Evolutionary conservation across 148 eudicot genomes (phyloP), one percentile per base, ranked within the genome.

Genomic region (Spergularia bocconei): DNA sequence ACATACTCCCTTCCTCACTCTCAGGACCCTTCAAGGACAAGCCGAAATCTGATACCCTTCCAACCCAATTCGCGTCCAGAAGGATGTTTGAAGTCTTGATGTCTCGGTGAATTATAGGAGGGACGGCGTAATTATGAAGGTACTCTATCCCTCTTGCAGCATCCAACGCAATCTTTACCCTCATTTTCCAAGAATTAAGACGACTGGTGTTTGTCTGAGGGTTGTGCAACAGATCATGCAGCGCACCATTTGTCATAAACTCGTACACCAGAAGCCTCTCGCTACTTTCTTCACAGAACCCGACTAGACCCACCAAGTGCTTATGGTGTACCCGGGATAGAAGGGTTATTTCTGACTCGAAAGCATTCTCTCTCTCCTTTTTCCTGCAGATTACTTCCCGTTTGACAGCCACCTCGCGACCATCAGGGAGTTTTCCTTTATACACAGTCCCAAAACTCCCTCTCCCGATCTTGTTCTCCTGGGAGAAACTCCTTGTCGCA

Each of bases 51-150:
- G 93, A 87, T 23, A 89, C 90, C 60, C 84, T 80, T 6, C 82
- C 90, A 4, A 82, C 85, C 91, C 93, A 89, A 44, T 89, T 87
- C 1, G 76, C 66, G 39, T 87, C 93, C 0, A 87, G 78, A 66
- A 89, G 86, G 14, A 87, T 84, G 78, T 87, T 89, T 12, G 91
- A 89, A 29, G 84, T 86, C 78, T 89, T 87, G 11, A 89, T 84
- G 75, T 89, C 93, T 2, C 90, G 76, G 68, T 89, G 93, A 67
- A 85, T 87, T n/a, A 89, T 86, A 16, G 93, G 82, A 14, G 93
- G 93, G 36, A 87, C 88, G 2, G 88, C 91, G 15, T 87, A 87
- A 75, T 86, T 89, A 57, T 89, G 91, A 57, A 89, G 89, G 75
- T 89, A 87, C 73, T 87, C 91, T 4, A 89, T 82, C 64, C 90